Percentiles rank a stretch among this genome's conserved stretches.
phyloP scores from a whole-genome alignment of 2,329 filamentous ascomycete genomes.

The Colletotrichum coccodes region DNA sequence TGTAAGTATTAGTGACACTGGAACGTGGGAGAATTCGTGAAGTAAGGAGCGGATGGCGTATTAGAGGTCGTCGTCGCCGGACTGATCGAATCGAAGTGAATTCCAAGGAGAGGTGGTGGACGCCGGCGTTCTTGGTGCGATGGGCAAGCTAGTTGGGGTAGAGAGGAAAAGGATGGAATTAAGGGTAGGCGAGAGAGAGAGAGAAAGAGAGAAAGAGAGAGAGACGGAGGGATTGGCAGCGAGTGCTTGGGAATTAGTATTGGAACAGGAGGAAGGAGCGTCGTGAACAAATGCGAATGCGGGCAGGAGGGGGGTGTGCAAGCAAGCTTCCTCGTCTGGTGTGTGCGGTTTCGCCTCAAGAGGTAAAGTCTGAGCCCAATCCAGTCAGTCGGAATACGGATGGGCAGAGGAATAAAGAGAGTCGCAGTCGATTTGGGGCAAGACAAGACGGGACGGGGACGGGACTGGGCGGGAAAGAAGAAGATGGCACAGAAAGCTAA shows the following conservation, averaged over 20 bases:
- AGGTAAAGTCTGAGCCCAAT: slow-evolving; percentile 16
- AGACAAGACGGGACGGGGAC: not conserved
- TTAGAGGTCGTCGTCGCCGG: slow-evolving; percentile 8
- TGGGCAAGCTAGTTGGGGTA: slow-evolving; percentile 1
- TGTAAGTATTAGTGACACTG: slow-evolving; percentile 15
- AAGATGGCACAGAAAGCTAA: slow-evolving; percentile 23
- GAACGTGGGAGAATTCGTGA: slow-evolving; percentile 7
- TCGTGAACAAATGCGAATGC: slow-evolving; percentile 30
- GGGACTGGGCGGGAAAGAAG: not conserved
- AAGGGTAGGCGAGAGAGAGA: not conserved
- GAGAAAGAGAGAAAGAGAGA: not conserved
- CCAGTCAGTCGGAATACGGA: slow-evolving; percentile 13
- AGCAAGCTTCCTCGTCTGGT: slow-evolving; percentile 6
- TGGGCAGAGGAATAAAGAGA: slow-evolving; percentile 1
- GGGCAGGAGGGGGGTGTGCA: slow-evolving; percentile 8
- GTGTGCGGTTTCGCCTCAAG: slow-evolving; percentile 8
- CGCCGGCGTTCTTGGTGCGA: slow-evolving; percentile 16
- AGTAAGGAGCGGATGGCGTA: slow-evolving; percentile 9
- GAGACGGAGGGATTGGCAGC: not conserved
- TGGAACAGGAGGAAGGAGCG: slow-evolving; percentile 23
- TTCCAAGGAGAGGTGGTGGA: slow-evolving; percentile 23
- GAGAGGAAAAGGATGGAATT: not conserved
- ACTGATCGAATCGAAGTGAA: slow-evolving; percentile 21
- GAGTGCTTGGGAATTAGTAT: slow-evolving; percentile 19
- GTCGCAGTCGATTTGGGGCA: slow-evolving; percentile 9